Evolutionary conservation across 2,329 filamentous ascomycete genomes (phyloP).

Genomic region (Huntiella bhutanensis): DNA sequence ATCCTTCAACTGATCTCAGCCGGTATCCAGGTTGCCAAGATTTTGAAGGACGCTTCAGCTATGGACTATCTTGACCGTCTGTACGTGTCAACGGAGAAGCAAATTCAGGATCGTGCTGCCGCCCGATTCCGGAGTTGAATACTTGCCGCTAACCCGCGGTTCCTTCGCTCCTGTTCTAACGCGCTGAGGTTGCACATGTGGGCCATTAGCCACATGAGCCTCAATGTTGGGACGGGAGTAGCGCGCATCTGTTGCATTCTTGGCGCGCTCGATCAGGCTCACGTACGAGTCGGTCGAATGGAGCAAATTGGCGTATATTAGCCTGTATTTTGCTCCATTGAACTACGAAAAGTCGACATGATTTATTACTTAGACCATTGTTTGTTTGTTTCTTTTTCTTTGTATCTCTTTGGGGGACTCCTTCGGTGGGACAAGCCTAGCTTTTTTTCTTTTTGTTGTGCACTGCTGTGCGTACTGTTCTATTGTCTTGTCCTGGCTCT

Average conservation of each 20-base stretch:
- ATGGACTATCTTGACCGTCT: constrained; percentile 69
- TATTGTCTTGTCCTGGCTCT: background rate
- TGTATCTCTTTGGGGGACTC: background rate
- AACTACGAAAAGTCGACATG: background rate
- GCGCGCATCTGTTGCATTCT: too few species aligned
- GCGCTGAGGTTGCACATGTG: too few species aligned
- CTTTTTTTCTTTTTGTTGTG: constrained; percentile 1
- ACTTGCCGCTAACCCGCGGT: background rate
- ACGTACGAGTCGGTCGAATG: too few species aligned
- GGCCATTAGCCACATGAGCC: background rate
- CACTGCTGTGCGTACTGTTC: background rate
- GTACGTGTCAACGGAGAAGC: constrained; percentile 64
- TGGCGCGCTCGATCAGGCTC: too few species aligned
- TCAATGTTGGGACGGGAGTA: background rate
- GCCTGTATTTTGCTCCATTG: background rate
- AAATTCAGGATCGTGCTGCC: constrained; percentile 49
- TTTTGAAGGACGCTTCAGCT: constrained; percentile 63
- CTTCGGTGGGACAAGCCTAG: background rate
- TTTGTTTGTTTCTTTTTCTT: background rate
- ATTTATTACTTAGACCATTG: background rate
- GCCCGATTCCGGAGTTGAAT: constrained; percentile 22
- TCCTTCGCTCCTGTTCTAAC: background rate
- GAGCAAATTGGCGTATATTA: background rate
- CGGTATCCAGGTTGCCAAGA: constrained; percentile 72
- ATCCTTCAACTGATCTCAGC: constrained; percentile 75